phyloP scores from a whole-genome alignment of 768 basidiomycete species.

The Punctularia strigosozonata region DNA sequence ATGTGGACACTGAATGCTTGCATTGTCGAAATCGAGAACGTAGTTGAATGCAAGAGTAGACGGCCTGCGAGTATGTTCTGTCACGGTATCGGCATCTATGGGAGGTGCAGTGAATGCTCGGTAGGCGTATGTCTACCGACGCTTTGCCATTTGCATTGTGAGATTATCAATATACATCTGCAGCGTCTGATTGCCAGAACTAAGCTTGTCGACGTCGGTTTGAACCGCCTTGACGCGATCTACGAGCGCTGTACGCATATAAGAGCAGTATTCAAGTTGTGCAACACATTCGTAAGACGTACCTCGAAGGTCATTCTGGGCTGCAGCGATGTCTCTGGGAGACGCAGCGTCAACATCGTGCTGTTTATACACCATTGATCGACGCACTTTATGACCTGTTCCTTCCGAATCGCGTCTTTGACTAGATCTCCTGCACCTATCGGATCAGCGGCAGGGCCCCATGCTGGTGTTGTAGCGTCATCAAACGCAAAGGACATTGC shows the following conservation, averaged over 20 bases:
- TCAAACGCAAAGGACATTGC: slow-evolving; percentile 36
- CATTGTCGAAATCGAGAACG: too few relatives aligned
- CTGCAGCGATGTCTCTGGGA: slow-evolving; percentile 59
- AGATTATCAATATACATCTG: slow-evolving; percentile 88
- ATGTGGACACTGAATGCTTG: too few relatives aligned
- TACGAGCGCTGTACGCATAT: slow-evolving; percentile 1
- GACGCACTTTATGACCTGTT: slow-evolving; percentile 66
- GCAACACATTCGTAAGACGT: slow-evolving; percentile 11
- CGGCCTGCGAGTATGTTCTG: too few relatives aligned
- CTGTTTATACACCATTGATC: slow-evolving; percentile 1
- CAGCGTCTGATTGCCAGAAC: slow-evolving; percentile 68
- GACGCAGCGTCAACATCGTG: neutral
- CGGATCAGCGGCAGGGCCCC: slow-evolving; percentile 30
- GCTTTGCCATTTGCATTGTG: slow-evolving; percentile 77
- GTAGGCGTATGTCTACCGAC: slow-evolving; percentile 32
- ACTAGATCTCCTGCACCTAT: slow-evolving; percentile 49
- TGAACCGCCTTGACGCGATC: slow-evolving; percentile 59
- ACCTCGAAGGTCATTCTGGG: slow-evolving; percentile 73
- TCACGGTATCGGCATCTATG: too few relatives aligned
- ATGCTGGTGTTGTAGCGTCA: slow-evolving; percentile 28
- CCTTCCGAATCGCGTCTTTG: slow-evolving; percentile 67
- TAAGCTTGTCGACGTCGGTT: slow-evolving; percentile 69
- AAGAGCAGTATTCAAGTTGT: too few relatives aligned
- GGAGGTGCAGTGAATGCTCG: slow-evolving; percentile 8
- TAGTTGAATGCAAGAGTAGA: too few relatives aligned